Percentiles rank a stretch among this genome's conserved stretches.
Conservation (phyloP, 2,329 filamentous ascomycete genomes). For the Helotiales sp. region DNA sequence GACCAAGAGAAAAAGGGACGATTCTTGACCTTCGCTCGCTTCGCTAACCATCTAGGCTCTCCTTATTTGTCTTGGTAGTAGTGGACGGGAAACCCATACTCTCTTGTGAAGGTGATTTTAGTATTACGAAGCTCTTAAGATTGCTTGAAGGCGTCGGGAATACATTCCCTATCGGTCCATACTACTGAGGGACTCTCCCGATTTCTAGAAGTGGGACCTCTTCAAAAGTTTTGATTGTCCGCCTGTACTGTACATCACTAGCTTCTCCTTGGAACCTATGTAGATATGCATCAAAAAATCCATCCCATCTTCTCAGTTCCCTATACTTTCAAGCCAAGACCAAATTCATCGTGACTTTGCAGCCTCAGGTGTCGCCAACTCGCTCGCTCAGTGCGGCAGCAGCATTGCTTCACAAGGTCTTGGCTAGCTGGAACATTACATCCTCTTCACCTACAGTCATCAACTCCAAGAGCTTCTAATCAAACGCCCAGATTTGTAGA, state of each 20-base stretch:
- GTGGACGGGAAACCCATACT: conserved; percentile 6
- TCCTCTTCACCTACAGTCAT: background rate
- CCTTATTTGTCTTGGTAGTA: conserved; percentile 3
- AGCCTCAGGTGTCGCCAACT: background rate
- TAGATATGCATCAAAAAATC: conserved; percentile 5
- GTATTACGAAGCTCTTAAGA: no score
- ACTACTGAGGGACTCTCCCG: no score
- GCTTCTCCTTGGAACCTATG: background rate
- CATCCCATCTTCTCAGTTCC: background rate
- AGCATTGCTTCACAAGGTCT: background rate
- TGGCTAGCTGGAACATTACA: background rate
- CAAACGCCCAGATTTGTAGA: background rate
- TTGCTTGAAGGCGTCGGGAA: background rate
- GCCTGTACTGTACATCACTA: conserved; percentile 2
- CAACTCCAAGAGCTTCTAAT: conserved; percentile 5
- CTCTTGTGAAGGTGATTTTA: background rate
- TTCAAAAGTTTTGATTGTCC: no score
- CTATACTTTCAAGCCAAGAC: background rate
- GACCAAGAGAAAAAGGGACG: conserved; percentile 1
- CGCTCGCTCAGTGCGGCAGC: background rate
- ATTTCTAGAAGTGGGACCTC: no score
- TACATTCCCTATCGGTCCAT: no score
- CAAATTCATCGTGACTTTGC: background rate
- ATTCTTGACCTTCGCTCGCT: background rate
- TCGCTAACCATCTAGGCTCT: conserved; percentile 7